Evolutionary conservation across 2,329 filamentous ascomycete genomes (phyloP).

Genomic region (Trichophyton verrucosum): DNA sequence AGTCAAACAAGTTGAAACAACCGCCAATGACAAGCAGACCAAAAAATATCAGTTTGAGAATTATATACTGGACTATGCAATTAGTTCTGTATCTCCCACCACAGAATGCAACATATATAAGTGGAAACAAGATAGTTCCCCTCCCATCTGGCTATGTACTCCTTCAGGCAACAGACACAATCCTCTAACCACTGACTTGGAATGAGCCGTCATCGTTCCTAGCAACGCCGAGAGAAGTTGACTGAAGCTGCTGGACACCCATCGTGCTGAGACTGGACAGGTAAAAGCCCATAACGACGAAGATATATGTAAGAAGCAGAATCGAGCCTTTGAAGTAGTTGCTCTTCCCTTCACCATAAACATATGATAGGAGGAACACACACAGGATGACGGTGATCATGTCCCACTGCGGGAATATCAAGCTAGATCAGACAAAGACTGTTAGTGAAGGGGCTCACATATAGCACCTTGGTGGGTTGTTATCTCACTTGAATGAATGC

Average conservation of each 20-base stretch:
- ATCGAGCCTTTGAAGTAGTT: conserved; percentile 99
- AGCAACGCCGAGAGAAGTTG: conserved; percentile 23
- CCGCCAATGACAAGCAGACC: too few relatives aligned
- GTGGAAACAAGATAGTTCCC: background rate
- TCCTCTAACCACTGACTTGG: background rate
- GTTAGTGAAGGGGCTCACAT: conserved; percentile 10
- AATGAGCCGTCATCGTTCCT: conserved; percentile 5
- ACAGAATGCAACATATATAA: background rate
- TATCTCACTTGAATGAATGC: conserved; percentile 42
- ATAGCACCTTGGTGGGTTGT: background rate
- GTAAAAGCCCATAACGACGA: conserved; percentile 85
- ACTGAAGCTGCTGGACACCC: conserved; percentile 32
- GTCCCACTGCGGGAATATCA: conserved; percentile 98
- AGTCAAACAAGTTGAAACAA: too few relatives aligned
- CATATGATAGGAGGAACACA: conserved; percentile 91
- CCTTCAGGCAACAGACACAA: too few relatives aligned
- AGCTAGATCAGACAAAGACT: conserved; percentile 31
- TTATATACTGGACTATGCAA: too few relatives aligned
- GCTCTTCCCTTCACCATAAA: conserved; percentile 97
- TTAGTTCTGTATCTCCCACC: background rate
- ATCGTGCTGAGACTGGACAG: conserved; percentile 56
- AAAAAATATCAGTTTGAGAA: too few relatives aligned
- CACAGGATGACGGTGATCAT: conserved; percentile 95
- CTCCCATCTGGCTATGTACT: background rate
- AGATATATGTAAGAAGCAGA: conserved; percentile 79